Evolutionary conservation across 225 moss, liverwort and hornwort genomes (phyloP), one percentile per base, ranked within the genome.

Genomic region (Antitrichia curtipendula): DNA sequence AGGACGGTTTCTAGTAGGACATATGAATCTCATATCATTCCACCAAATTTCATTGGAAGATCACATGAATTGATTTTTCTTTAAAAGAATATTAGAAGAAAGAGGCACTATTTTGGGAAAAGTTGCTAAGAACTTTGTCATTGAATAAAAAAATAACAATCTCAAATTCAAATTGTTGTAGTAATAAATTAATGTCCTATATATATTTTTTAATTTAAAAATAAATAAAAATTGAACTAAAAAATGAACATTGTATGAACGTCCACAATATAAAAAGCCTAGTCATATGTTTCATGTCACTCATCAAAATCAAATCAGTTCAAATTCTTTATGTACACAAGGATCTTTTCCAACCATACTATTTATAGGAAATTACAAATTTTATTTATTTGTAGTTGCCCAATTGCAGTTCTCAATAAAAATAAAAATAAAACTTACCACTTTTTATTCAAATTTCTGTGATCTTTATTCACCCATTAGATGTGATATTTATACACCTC

Each of bases 41-140:
- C 16, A 73, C 31, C 19, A 19, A 19, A 73, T 31, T 31, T 49
- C 12, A 49, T 0, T 0, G 0, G 0, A 18, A 31, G 19, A 73
- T 11, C 4, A 19, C 2, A 3, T 47, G 18, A 47, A 73, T 29
- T 49, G 31, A 16, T 28, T 31, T 73, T 12, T 49, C 31, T 1
- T 9, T 28, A 3, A 43, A 9, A 28, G n/a, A n/a, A 15, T 15
- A 41, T 25, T 70, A 25, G 14, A 14, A 40, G 41, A 24, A 8
- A 40, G 3, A 13, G 5, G 7, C 6, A 24, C 0, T 40, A 0
- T 40, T 23, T 14, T 24, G 12, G 13, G 6, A 38, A 36, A 62
- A 62, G 9, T 4, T 66, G 21, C 13, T 24, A 8, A 69, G 12
- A 40, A 69, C 8, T 24, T 38, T 4, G 8, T 69, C 14, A 13